Conservation (phyloP, 495 filamentous ascomycete genomes). For the Penicillium coffeae region DNA sequence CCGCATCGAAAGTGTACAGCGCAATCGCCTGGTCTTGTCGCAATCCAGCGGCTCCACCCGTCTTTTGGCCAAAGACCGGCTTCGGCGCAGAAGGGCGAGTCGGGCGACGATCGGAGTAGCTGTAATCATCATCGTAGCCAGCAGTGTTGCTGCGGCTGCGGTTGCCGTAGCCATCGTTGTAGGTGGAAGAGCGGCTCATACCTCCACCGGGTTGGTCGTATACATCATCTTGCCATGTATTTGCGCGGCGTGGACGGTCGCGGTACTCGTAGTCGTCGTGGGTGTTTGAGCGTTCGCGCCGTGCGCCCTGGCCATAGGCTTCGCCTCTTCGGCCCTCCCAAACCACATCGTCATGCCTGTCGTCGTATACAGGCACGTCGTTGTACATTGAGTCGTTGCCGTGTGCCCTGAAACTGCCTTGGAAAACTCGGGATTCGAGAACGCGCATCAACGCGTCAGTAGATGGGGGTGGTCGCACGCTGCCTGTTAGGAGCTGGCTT, state of each 20-base stretch:
- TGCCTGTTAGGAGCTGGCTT: slow-evolving; percentile 73
- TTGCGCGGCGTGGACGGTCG: slow-evolving; percentile 63
- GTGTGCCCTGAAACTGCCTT: slow-evolving; percentile 48
- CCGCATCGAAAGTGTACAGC: slow-evolving; percentile 87
- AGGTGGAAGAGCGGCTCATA: slow-evolving; percentile 50
- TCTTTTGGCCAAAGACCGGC: slow-evolving; percentile 69
- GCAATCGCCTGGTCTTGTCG: slow-evolving; percentile 84
- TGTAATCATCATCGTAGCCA: slow-evolving; percentile 53
- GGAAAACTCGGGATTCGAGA: slow-evolving; percentile 79
- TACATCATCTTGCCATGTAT: slow-evolving; percentile 85
- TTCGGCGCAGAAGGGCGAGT: slow-evolving; percentile 80
- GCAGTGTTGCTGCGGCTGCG: slow-evolving; percentile 45
- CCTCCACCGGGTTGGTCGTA: slow-evolving; percentile 64
- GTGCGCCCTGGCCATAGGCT: slow-evolving; percentile 71
- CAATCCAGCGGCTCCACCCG: slow-evolving; percentile 49
- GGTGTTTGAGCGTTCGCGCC: slow-evolving; percentile 53
- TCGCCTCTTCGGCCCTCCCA: slow-evolving; percentile 80
- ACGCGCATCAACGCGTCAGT: slow-evolving; percentile 81
- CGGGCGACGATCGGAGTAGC: slow-evolving; percentile 53
- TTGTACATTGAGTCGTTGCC: slow-evolving; percentile 86
- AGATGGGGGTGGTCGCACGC: slow-evolving; percentile 71
- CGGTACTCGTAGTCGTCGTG: slow-evolving; percentile 58
- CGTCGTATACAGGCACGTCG: slow-evolving; percentile 88
- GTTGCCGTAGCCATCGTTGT: slow-evolving; percentile 41
- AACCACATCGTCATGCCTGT: slow-evolving; percentile 82